Conservation (phyloP, 2,329 filamentous ascomycete species). For the Fusarium multiceps region DNA sequence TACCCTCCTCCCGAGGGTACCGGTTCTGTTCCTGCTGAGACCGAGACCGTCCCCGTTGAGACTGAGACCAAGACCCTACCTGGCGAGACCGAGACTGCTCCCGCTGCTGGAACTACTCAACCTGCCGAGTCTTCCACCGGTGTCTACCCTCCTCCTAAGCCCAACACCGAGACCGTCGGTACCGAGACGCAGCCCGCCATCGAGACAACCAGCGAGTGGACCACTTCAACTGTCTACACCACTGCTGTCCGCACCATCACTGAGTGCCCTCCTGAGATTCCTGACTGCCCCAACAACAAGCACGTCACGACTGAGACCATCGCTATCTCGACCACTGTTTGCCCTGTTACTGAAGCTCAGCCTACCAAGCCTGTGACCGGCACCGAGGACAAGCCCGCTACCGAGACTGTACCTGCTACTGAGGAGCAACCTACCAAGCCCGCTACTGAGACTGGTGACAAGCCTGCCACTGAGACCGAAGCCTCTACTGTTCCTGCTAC, state of each 20-base stretch:
- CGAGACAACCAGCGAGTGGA: constrained; percentile 15
- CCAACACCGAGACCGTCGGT: constrained; percentile 4
- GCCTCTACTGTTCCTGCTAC: background rate
- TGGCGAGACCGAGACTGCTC: background rate
- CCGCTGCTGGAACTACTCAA: background rate
- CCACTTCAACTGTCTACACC: constrained; percentile 39
- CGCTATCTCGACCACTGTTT: constrained; percentile 40
- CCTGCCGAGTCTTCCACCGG: constrained; percentile 3
- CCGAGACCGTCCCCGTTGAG: background rate
- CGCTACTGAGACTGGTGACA: background rate
- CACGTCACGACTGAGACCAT: constrained; percentile 40
- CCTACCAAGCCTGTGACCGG: constrained; percentile 13
- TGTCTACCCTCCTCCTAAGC: constrained; percentile 17
- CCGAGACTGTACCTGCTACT: constrained; percentile 1
- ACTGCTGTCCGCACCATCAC: constrained; percentile 41
- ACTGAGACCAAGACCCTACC: background rate
- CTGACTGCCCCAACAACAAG: constrained; percentile 31
- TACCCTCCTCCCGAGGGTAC: background rate
- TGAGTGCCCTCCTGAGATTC: constrained; percentile 30
- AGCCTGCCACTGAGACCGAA: constrained; percentile 13
- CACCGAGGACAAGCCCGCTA: constrained; percentile 10
- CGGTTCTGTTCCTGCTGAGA: background rate
- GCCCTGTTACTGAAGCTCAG: constrained; percentile 33
- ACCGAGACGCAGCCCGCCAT: background rate
- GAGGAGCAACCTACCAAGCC: constrained; percentile 5